Conservation (phyloP, 352 stramenopile genomes). For the Hyaloperonospora arabidopsidis region DNA sequence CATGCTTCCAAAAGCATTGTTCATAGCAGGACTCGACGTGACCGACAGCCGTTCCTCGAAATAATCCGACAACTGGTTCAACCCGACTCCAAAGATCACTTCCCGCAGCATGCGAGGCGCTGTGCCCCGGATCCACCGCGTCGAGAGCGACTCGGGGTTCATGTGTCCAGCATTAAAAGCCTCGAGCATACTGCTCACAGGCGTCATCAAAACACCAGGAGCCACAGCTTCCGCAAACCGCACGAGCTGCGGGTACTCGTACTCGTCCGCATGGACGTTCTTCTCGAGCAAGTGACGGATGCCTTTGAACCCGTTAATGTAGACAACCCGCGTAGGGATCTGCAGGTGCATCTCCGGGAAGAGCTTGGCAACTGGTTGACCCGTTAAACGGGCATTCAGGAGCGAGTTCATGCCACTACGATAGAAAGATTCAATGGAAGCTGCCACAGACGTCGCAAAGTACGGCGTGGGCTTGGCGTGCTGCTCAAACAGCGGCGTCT, state of each 20-base stretch:
- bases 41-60: conserved; percentile 87
- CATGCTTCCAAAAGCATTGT: conserved; percentile 85
- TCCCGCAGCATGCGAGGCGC: conserved; percentile 81
- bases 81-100: conserved; percentile 89
- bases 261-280: conserved; percentile 75
- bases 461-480: conserved; percentile 85
- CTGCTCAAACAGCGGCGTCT: conserved; percentile 87
- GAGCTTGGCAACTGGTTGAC: conserved; percentile 64
- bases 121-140: conserved; percentile 86
- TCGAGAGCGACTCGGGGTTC: conserved; percentile 86
- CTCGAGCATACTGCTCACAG: conserved; percentile 87
- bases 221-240: conserved; percentile 74
- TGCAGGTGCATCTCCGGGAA: conserved; percentile 94
- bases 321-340: conserved; percentile 87
- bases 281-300: conserved; percentile 82
- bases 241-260: conserved; percentile 72
- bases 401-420: conserved; percentile 88
- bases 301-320: conserved; percentile 92
- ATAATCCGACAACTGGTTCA: conserved; percentile 92
- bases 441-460: conserved; percentile 86
- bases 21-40: conserved; percentile 57
- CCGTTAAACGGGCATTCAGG: conserved; percentile 82
- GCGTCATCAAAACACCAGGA: conserved; percentile 90
- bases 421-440: conserved; percentile 90
- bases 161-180: conserved; percentile 90